Evolutionary conservation across 352 stramenopile genomes (phyloP).

Genomic region (Pythium sukuiense): DNA sequence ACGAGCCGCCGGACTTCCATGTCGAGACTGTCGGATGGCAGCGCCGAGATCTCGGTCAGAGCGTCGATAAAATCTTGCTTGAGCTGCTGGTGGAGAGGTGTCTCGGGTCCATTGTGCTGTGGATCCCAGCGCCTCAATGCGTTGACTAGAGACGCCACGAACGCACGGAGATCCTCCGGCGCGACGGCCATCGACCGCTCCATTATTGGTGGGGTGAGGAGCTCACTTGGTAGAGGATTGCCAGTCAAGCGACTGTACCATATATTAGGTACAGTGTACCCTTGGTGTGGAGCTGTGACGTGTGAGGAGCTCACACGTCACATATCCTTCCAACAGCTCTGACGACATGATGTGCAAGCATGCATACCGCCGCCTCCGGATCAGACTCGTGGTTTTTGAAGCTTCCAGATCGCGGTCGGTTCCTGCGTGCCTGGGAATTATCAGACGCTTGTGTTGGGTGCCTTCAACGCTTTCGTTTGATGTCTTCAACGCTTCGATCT

Average conservation of each 20-base stretch:
- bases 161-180: conserved; percentile 8
- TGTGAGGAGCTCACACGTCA: neutral
- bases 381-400: neutral
- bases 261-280: neutral
- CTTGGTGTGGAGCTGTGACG: neutral
- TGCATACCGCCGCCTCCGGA: neutral
- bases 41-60: conserved; percentile 67
- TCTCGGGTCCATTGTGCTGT: neutral
- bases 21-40: conserved; percentile 62
- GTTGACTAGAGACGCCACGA: conserved; percentile 18
- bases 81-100: neutral
- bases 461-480: neutral
- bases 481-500: neutral
- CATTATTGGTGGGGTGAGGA: neutral
- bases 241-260: conserved; percentile 1
- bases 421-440: neutral
- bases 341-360: neutral
- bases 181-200: neutral
- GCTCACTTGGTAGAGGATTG: conserved; percentile 1
- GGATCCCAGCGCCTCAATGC: conserved; percentile 24
- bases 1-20: conserved; percentile 74
- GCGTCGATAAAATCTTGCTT: conserved; percentile 69
- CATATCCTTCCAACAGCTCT: too few species aligned
- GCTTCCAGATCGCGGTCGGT: neutral
- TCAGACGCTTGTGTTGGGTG: neutral